phyloP scores from a whole-genome alignment of 306 rosid species.

The Lupinus albus region DNA sequence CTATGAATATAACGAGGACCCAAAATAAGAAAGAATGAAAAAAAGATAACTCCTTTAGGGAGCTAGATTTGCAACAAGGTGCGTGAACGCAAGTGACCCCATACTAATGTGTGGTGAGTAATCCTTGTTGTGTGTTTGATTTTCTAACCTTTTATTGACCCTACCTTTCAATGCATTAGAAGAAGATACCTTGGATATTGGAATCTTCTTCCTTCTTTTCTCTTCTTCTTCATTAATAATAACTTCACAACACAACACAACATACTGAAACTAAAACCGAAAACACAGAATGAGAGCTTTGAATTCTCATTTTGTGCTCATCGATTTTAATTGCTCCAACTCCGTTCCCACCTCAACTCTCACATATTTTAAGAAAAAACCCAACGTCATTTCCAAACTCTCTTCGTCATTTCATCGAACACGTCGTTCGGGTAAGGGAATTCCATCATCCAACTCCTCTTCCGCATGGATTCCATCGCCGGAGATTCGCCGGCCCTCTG shows the following conservation, averaged over 20 bases:
- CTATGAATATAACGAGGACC: neutral
- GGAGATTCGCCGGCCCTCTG: slow-evolving; percentile 78
- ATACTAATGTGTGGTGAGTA: slow-evolving; percentile 22
- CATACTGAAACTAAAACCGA: neutral
- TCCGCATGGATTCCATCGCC: slow-evolving; percentile 52
- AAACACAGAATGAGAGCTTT: slow-evolving; percentile 60
- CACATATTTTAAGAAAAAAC: slow-evolving; percentile 46
- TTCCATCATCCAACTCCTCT: slow-evolving; percentile 50
- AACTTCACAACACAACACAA: neutral
- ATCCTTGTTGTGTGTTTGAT: slow-evolving; percentile 4
- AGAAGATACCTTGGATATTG: slow-evolving; percentile 52
- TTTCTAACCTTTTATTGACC: slow-evolving; percentile 17
- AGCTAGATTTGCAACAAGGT: slow-evolving; percentile 7
- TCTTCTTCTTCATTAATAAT: neutral
- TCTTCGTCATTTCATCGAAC: slow-evolving; percentile 63
- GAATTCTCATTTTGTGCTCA: slow-evolving; percentile 65
- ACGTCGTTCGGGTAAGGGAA: slow-evolving; percentile 38
- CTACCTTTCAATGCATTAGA: slow-evolving; percentile 45
- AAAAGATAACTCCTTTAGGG: neutral
- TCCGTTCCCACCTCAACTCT: slow-evolving; percentile 57
- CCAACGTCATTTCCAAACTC: slow-evolving; percentile 48
- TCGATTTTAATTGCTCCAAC: slow-evolving; percentile 65
- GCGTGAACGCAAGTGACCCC: slow-evolving; percentile 31
- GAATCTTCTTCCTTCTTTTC: slow-evolving; percentile 61
- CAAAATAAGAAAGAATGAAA: neutral